phyloP scores from a whole-genome alignment of 495 filamentous ascomycete species.

The Penicillium riverlandense region DNA sequence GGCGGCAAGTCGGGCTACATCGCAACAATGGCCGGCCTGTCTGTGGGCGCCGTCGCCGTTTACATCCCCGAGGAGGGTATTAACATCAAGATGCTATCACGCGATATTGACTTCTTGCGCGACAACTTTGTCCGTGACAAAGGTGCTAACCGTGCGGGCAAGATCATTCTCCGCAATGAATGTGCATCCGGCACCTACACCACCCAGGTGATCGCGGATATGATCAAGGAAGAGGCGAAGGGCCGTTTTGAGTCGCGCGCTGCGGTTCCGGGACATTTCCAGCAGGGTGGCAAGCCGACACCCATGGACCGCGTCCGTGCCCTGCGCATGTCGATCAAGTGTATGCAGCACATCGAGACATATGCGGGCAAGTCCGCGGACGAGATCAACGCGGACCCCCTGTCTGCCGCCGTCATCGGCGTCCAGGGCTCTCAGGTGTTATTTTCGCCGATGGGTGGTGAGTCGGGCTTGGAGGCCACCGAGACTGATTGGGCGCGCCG shows the following conservation, averaged over 20 bases:
- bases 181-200: constrained; percentile 83
- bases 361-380: constrained; percentile 60
- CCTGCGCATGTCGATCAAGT: constrained; percentile 83
- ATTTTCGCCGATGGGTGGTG: constrained; percentile 66
- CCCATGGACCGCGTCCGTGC: constrained; percentile 95
- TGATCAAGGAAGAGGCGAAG: constrained; percentile 89
- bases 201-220: constrained; percentile 87
- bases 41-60: constrained; percentile 87
- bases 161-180: constrained; percentile 92
- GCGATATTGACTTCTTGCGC: constrained; percentile 85
- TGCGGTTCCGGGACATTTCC: constrained; percentile 92
- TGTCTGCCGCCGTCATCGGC: constrained; percentile 77
- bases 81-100: constrained; percentile 83
- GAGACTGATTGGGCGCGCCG: constrained; percentile 93
- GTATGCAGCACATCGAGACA: constrained; percentile 79
- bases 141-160: constrained; percentile 86
- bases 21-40: constrained; percentile 80
- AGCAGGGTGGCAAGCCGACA: constrained; percentile 89
- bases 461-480: constrained; percentile 60
- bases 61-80: constrained; percentile 98
- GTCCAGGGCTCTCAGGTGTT: constrained; percentile 84
- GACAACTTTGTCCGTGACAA: constrained; percentile 78
- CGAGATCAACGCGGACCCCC: constrained; percentile 60
- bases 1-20: constrained; percentile 93
- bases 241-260: constrained; percentile 90